Conservation (phyloP, 2,329 filamentous ascomycete genomes). For the Diaporthe caulivora region DNA sequence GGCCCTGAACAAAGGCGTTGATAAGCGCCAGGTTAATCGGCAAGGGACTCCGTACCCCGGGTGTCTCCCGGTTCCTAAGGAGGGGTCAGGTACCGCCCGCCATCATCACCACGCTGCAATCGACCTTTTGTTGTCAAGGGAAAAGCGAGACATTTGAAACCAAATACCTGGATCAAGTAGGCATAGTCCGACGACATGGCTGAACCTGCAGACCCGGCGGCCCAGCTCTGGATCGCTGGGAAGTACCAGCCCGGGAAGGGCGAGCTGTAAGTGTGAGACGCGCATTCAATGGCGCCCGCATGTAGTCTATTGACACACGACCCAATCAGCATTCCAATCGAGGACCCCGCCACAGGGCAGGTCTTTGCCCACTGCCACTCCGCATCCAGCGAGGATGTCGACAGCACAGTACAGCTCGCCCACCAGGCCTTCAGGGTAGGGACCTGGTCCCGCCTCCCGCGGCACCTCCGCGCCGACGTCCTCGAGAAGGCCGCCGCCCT, state of each 20-base stretch:
- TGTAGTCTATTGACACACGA: neutral
- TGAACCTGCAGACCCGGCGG: neutral
- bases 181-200: neutral
- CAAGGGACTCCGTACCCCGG: neutral
- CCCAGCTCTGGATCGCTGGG: slow-evolving; percentile 42
- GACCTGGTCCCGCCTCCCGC: slow-evolving; percentile 67
- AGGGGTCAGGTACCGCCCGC: neutral
- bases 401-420: slow-evolving; percentile 54
- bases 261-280: slow-evolving; percentile 40
- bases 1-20: neutral
- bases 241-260: slow-evolving; percentile 38
- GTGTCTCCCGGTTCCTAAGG: neutral
- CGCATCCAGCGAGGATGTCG: slow-evolving; percentile 59
- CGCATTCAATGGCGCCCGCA: neutral
- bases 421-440: slow-evolving; percentile 63
- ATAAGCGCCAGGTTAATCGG: slow-evolving; percentile 25
- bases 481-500: slow-evolving; percentile 70
- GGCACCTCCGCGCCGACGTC: slow-evolving; percentile 70
- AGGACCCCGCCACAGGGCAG: slow-evolving; percentile 45
- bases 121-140: neutral
- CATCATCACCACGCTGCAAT: neutral
- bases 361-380: slow-evolving; percentile 54
- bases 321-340: slow-evolving; percentile 43
- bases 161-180: neutral
- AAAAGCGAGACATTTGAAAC: neutral